Conservation (phyloP, 352 stramenopile genomes). For the Pythium plurisporium region DNA sequence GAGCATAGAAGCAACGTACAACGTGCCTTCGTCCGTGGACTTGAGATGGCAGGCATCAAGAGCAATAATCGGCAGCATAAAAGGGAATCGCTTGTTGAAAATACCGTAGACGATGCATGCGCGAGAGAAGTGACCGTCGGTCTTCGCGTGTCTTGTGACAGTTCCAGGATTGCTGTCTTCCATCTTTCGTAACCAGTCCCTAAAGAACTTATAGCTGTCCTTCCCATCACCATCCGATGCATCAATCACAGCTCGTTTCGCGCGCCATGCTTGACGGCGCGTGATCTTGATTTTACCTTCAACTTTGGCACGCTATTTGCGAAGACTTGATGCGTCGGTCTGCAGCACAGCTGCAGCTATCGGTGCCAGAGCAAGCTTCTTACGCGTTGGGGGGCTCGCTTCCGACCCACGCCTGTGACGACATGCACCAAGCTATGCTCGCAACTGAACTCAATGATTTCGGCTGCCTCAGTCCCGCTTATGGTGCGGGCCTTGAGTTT, state of each 20-base stretch:
- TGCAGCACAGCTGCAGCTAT: not conserved
- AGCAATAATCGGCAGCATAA: not conserved
- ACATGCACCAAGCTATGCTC: constrained; percentile 3
- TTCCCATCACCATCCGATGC: not conserved
- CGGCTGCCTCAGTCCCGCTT: not conserved
- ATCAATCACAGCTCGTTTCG: not conserved
- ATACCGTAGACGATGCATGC: constrained; percentile 7
- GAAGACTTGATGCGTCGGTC: not conserved
- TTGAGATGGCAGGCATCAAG: not conserved
- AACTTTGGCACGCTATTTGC: not conserved
- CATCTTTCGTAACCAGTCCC: constrained; percentile 1
- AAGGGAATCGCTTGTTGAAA: not conserved
- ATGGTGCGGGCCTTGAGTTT: not conserved
- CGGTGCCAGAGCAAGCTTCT: not conserved
- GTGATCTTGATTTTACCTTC: not conserved
- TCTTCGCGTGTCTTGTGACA: not conserved
- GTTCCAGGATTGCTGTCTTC: not conserved
- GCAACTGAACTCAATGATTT: not conserved
- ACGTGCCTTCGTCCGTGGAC: not conserved
- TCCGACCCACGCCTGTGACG: not conserved
- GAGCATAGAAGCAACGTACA: not conserved
- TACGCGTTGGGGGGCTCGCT: constrained; percentile 1
- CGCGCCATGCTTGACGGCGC: constrained; percentile 1
- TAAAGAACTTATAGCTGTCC: constrained; percentile 4
- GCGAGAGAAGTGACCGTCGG: constrained; percentile 2